Evolutionary conservation across 805 yeast genomes (phyloP).

Genomic region (Jamesozyma piceae): DNA sequence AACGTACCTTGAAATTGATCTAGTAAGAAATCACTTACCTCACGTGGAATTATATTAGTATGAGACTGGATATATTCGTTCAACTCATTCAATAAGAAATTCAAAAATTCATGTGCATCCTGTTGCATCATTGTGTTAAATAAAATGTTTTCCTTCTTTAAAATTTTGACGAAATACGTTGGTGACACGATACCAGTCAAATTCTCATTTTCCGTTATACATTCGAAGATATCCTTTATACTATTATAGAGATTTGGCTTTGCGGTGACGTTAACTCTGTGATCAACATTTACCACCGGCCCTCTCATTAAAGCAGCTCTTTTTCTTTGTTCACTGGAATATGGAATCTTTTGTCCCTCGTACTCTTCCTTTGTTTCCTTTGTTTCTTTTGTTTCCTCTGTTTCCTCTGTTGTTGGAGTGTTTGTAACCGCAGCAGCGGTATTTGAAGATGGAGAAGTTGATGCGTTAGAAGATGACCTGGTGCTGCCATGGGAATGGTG

Average conservation of each 20-base stretch:
- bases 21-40: conserved; percentile 43
- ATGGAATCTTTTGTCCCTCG: background rate
- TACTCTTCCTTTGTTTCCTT: background rate
- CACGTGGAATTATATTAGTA: conserved; percentile 1
- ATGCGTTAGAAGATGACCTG: background rate
- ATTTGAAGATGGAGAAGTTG: background rate
- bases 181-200: conserved; percentile 83
- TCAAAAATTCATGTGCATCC: conserved; percentile 95
- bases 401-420: too few species aligned
- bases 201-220: conserved; percentile 62
- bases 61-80: conserved; percentile 31
- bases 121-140: conserved; percentile 93
- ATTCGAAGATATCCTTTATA: conserved; percentile 76
- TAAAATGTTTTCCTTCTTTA: conserved; percentile 74
- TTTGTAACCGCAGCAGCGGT: too few species aligned
- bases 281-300: conserved; percentile 77
- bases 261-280: conserved; percentile 35
- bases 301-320: conserved; percentile 69
- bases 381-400: too few species aligned
- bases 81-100: conserved; percentile 72
- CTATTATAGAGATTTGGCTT: conserved; percentile 48
- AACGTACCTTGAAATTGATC: conserved; percentile 75
- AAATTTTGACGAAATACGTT: conserved; percentile 54
- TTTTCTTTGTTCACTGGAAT: conserved; percentile 60
- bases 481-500: background rate